phyloP scores from a whole-genome alignment of 495 filamentous ascomycete species.

The Neurospora africana region DNA sequence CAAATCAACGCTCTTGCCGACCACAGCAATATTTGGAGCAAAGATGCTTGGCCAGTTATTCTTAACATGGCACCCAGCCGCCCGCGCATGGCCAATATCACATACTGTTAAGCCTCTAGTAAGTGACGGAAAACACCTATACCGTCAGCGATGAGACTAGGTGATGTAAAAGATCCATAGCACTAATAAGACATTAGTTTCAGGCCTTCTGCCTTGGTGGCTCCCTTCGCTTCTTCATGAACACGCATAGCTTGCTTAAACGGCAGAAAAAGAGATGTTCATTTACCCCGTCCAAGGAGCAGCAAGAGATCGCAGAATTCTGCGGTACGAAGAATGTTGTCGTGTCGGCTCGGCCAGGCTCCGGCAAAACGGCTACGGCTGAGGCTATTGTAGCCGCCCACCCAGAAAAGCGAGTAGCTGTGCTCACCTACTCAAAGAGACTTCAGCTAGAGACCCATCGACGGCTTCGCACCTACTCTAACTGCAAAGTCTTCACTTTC shows the following conservation, averaged over 20 bases:
- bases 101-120: neutral
- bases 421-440: constrained; percentile 4
- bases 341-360: constrained; percentile 3
- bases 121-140: neutral
- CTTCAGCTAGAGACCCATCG: constrained; percentile 6
- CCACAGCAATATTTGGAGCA: neutral
- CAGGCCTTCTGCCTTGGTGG: neutral
- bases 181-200: neutral
- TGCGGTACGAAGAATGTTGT: constrained; percentile 1
- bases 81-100: neutral
- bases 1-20: neutral
- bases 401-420: constrained; percentile 5
- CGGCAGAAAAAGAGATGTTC: neutral
- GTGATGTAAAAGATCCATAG: neutral
- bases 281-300: neutral
- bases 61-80: neutral
- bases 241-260: constrained; percentile 1
- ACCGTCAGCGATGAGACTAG: neutral
- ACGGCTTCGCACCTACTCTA: constrained; percentile 4
- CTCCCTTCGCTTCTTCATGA: neutral
- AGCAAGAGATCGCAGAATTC: neutral
- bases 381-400: constrained; percentile 5
- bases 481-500: constrained; percentile 2
- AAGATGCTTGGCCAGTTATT: neutral
- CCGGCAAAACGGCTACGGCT: constrained; percentile 3